Conservation (phyloP, 1,284 basidiomycete genomes). For the Boletus subluridellus region DNA sequence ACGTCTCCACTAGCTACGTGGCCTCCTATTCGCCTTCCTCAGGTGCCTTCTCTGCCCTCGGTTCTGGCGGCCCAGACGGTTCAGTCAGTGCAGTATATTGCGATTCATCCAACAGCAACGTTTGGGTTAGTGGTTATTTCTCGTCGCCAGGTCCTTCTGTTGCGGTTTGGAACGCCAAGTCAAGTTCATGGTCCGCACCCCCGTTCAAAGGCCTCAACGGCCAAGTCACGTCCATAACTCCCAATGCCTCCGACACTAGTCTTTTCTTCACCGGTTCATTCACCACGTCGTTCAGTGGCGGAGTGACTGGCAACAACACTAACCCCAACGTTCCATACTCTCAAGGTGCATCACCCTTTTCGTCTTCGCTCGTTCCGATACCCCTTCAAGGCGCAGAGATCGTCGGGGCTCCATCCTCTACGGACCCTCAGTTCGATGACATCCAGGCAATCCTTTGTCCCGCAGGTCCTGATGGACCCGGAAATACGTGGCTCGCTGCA, state of each 20-base stretch:
- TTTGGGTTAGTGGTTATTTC: conserved; percentile 89
- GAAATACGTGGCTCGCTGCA: conserved; percentile 81
- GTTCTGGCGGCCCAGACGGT: conserved; percentile 65
- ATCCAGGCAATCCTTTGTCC: conserved; percentile 84
- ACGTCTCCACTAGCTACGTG: conserved; percentile 60
- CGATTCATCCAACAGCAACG: conserved; percentile 62
- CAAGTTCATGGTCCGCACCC: conserved; percentile 68
- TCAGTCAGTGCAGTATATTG: conserved; percentile 78
- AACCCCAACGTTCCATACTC: conserved; percentile 77
- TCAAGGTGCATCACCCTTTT: conserved; percentile 77
- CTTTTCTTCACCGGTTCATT: conserved; percentile 90
- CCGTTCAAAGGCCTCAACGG: conserved; percentile 78
- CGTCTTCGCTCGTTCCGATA: conserved; percentile 87
- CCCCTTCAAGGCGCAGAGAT: conserved; percentile 68
- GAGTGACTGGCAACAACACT: conserved; percentile 56
- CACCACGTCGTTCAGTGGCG: conserved; percentile 65
- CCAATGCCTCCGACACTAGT: conserved; percentile 68
- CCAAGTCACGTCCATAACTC: conserved; percentile 73
- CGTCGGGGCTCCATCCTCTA: conserved; percentile 68
- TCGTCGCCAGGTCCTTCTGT: conserved; percentile 68
- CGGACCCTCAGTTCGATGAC: conserved; percentile 61
- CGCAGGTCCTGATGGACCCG: conserved; percentile 69
- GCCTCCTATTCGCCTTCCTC: conserved; percentile 67
- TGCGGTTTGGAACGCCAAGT: conserved; percentile 72
- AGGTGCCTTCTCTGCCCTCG: conserved; percentile 57